Base-by-base conservation (phyloP, 202 grass and related monocot species). In the Panicum hallii region DNA sequence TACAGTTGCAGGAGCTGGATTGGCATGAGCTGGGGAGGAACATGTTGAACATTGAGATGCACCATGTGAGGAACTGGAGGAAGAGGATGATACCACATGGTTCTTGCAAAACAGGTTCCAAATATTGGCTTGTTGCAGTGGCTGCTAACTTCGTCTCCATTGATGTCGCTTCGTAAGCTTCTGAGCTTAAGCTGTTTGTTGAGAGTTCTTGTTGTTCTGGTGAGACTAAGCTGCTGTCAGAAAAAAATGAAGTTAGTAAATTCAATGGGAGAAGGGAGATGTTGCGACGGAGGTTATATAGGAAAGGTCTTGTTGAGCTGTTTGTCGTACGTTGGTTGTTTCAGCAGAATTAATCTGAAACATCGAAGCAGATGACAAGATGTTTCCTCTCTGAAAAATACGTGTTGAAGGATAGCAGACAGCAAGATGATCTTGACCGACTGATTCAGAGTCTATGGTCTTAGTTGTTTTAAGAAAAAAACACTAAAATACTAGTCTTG, bases 331-430 rank as follows among this genome's bases (percentile, higher is more conserved):
- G 10, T 8, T 49, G n/a, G 11, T 65, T 66, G 77, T 52, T 74
- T 86, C 74, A 83, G 28, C 53, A 45, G 42, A 86, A 87, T 53
- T 63, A 79, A 65, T 69, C 38, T 64, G 89, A 87, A 90, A 90
- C 15, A 90, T 87, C 84, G 34, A 75, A 28, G 89, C 53, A 87
- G 36, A 48, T 79, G 11, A 70, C 54, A 71, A 79, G 89, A 87
- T 90, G 80, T 84, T 90, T 90, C 89, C 63, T 53, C 53, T 46
- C 47, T 45, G 84, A 56, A 79, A 79, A 75, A 70, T 38, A 11
- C 45, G 63, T 64, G 41, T 65, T 74, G 52, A 82, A 73, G 11
- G 46, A 75, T 22, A 68, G 49, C 26, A 70, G 63, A 47, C 67
- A 72, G 58, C 60, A 73, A 61, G 79, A 83, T 62, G 74, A 22